A percentile compares a stretch with the other conserved stretches of the same genome.
Evolutionary conservation across 208 protist species (phyloP).

Genomic region (Acanthamoeba healyi): DNA sequence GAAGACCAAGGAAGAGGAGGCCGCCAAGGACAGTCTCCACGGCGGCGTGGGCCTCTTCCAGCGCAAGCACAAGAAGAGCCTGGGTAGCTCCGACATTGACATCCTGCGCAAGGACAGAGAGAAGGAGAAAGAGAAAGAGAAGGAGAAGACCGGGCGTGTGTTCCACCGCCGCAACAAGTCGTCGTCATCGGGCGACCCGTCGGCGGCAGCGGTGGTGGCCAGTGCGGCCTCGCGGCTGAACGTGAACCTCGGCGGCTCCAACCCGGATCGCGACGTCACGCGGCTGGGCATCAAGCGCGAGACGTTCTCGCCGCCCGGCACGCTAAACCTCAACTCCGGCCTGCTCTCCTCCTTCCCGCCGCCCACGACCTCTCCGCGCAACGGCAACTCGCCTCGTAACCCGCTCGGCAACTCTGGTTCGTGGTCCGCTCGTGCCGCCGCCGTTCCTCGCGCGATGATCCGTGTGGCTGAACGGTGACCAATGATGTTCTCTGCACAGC

Average conservation of each 20-base stretch:
- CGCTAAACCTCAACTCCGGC: conserved; percentile 35
- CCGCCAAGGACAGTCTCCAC: background rate
- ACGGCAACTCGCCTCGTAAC: background rate
- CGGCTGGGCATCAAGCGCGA: conserved; percentile 55
- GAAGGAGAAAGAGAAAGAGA: conserved; percentile 23
- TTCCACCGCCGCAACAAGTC: conserved; percentile 49
- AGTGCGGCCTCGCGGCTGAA: conserved; percentile 37
- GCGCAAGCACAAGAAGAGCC: conserved; percentile 39
- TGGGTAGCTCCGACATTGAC: conserved; percentile 39
- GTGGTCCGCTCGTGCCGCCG: background rate
- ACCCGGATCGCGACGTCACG: background rate
- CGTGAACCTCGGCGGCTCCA: conserved; percentile 3
- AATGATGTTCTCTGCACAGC: too few relatives aligned
- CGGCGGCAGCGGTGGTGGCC: conserved; percentile 18
- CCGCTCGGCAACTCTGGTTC: background rate
- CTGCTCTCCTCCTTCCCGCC: conserved; percentile 39
- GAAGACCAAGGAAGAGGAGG: background rate
- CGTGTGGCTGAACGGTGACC: background rate
- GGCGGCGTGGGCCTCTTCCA: conserved; percentile 22
- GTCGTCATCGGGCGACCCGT: conserved; percentile 10
- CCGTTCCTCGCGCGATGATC: background rate
- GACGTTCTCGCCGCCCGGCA: conserved; percentile 38
- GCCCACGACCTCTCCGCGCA: conserved; percentile 17
- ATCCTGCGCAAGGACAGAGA: background rate
- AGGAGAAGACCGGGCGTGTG: conserved; percentile 14